phyloP scores from a whole-genome alignment of 352 stramenopile genomes.

The Thalassiosira mediterranea region DNA sequence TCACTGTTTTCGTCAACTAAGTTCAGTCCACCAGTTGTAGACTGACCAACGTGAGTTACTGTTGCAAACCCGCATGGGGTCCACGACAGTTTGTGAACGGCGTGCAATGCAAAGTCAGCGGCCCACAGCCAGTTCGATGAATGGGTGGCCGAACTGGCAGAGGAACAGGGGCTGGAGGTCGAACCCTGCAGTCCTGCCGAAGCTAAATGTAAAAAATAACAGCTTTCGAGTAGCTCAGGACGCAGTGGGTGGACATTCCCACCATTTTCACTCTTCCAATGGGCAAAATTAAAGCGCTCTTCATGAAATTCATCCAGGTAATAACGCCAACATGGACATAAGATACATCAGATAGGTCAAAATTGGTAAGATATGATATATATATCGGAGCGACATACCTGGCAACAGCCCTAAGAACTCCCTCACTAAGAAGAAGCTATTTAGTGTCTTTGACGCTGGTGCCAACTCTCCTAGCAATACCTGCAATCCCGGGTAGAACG shows the following conservation, averaged over 20 bases:
- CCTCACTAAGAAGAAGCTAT: conserved; percentile 93
- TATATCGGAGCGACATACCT: neutral
- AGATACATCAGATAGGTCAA: too few species aligned
- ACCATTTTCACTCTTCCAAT: conserved; percentile 65
- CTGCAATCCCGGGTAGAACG: conserved; percentile 96
- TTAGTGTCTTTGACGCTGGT: conserved; percentile 89
- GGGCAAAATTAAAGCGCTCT: conserved; percentile 90
- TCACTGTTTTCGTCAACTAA: conserved; percentile 32
- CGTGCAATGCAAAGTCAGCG: conserved; percentile 71
- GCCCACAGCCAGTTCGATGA: conserved; percentile 70
- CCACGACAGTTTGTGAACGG: conserved; percentile 87
- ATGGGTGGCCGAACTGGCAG: conserved; percentile 17
- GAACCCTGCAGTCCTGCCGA: conserved; percentile 75
- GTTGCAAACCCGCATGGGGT: conserved; percentile 92
- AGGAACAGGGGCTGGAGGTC: conserved; percentile 18
- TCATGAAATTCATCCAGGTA: too few species aligned
- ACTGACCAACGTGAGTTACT: conserved; percentile 55
- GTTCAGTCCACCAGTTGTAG: conserved; percentile 55
- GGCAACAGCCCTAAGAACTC: conserved; percentile 94
- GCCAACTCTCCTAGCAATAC: conserved; percentile 92
- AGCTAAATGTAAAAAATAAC: conserved; percentile 93
- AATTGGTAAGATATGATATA: too few species aligned
- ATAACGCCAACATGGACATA: too few species aligned
- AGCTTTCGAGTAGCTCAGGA: conserved; percentile 97
- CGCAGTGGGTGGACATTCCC: conserved; percentile 88